Base-by-base conservation (phyloP, 192 early-diverging fungal genomes). In the Lunasporangiospora selenospora region DNA sequence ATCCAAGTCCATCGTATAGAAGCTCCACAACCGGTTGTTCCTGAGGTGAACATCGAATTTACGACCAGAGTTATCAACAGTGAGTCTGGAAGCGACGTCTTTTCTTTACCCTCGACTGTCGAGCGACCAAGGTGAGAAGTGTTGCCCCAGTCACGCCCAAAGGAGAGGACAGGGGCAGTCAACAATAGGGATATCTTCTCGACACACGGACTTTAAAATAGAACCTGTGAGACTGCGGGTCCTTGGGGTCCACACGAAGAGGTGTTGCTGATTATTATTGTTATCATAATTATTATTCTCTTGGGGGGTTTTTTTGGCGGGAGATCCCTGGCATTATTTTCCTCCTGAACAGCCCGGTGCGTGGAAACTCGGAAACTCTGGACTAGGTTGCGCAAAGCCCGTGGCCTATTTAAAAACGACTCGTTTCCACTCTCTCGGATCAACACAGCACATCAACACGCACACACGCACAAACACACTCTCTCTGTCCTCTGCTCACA, bases 41-140 rank as follows among this genome's bases (percentile, higher is more conserved):
- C 49, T 6, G 51, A 63, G 16, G 61, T 53, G 11, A 50, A 32
- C 10, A 43, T 43, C 41, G 41, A 43, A 43, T 43, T 43, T 19
- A 43, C 41, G 16, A 43, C 41, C 8, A 11, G 15, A 19, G 8
- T 43, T 19, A 19, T 18, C 16, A 13, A 43, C 16, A 19, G 21
- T 16, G 41, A 19, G 4, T 13, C 15, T n/a, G 16, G 16, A 4
- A 43, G 41, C 41, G 41, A 43, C 16, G 21, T 43, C n/a, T n/a
- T n/a, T n/a, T n/a, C n/a, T n/a, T n/a, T n/a, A n/a, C n/a, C n/a
- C n/a, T 43, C 16, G 37, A 43, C 7, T 43, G 16, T 13, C 5
- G 16, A 38, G 41, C 15, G 16, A 18, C 41, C 41, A 43, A 19
- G 21, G 21, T 43, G 16, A 43, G 21, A 16, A 19, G 21, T n/a